Evolutionary conservation across 2,329 filamentous ascomycete genomes (phyloP).

Genomic region (Thyridium curvatum): DNA sequence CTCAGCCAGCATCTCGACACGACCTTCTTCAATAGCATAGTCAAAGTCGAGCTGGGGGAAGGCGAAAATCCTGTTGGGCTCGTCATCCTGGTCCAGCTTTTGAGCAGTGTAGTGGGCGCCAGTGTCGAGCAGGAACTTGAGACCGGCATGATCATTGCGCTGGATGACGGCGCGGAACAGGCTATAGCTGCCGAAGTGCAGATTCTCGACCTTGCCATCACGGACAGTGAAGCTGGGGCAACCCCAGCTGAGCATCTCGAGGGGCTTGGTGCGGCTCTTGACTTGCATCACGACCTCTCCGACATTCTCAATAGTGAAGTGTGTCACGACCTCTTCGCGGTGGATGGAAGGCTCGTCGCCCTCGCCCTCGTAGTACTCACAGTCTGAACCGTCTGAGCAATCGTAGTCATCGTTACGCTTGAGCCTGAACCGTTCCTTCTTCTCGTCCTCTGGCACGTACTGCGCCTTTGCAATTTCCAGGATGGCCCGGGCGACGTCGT

Average conservation of each 20-base stretch:
- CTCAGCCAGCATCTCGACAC: constrained; percentile 51
- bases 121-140: constrained; percentile 53
- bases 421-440: constrained; percentile 44
- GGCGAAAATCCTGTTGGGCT: constrained; percentile 22
- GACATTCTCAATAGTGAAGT: constrained; percentile 71
- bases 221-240: constrained; percentile 26
- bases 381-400: constrained; percentile 12
- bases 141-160: constrained; percentile 44
- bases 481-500: constrained; percentile 56
- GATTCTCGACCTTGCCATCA: constrained; percentile 19
- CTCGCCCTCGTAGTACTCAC: constrained; percentile 20
- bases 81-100: constrained; percentile 28
- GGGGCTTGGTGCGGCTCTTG: constrained; percentile 54
- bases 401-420: constrained; percentile 28
- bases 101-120: constrained; percentile 35
- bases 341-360: constrained; percentile 37
- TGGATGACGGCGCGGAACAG: constrained; percentile 40
- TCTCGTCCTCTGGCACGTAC: constrained; percentile 51
- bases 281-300: constrained; percentile 63
- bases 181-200: constrained; percentile 7
- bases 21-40: constrained; percentile 37
- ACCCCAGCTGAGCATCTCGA: constrained; percentile 38
- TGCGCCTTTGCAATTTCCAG: constrained; percentile 67
- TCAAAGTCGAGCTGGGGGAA: constrained; percentile 35
- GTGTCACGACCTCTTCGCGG: constrained; percentile 53